Conservation (phyloP, 805 yeast genomes). For the Saturnispora kantuleensis region DNA sequence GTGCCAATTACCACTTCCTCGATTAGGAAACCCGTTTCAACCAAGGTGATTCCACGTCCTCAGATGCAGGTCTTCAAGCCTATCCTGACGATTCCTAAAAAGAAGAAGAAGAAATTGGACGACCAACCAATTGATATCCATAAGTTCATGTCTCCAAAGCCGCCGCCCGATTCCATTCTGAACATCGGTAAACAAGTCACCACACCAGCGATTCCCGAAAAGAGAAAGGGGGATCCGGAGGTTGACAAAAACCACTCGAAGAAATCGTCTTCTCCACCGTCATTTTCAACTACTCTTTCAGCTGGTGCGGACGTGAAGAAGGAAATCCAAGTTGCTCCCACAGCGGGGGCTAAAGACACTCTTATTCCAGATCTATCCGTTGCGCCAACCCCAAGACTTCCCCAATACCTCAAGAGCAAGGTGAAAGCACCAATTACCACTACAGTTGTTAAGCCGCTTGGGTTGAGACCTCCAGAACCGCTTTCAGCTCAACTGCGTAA, state of each 20-base stretch:
- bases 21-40: background rate
- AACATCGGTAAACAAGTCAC: background rate
- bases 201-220: slow-evolving; percentile 12
- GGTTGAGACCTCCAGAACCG: background rate
- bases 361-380: slow-evolving; percentile 3
- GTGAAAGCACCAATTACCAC: slow-evolving; percentile 6
- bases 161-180: slow-evolving; percentile 11
- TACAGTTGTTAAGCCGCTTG: slow-evolving; percentile 6
- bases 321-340: background rate
- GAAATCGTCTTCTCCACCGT: background rate
- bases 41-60: background rate
- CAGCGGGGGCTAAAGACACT: background rate
- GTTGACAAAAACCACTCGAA: background rate
- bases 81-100: background rate
- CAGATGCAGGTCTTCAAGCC: slow-evolving; percentile 7
- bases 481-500: slow-evolving; percentile 17
- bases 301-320: background rate
- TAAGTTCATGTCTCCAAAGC: slow-evolving; percentile 15
- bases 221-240: slow-evolving; percentile 11
- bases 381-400: slow-evolving; percentile 9
- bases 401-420: slow-evolving; percentile 8
- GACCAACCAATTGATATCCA: slow-evolving; percentile 11
- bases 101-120: slow-evolving; percentile 1
- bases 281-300: background rate
- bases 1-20: too few relatives aligned